Conservation (phyloP, 2,329 filamentous ascomycete species). For the Pseudogymnoascus sp. region DNA sequence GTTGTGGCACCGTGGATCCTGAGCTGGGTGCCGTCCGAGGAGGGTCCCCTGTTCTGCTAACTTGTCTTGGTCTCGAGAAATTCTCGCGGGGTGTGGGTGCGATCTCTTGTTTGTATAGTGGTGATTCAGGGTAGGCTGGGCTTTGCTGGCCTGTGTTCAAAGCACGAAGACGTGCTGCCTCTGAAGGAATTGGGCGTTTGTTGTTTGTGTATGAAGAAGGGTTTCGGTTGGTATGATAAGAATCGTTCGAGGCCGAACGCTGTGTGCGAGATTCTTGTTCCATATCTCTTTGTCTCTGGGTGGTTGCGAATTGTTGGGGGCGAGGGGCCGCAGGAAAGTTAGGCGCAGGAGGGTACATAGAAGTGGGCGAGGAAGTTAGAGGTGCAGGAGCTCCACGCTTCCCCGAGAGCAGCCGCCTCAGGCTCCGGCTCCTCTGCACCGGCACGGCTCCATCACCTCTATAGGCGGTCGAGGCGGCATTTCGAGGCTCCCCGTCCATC, state of each 20-base stretch:
- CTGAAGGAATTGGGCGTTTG: conserved; percentile 18
- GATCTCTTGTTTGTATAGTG: conserved; percentile 17
- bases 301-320: not conserved
- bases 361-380: not conserved
- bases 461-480: conserved; percentile 5
- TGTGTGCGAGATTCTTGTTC: not conserved
- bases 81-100: conserved; percentile 18
- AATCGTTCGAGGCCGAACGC: conserved; percentile 1
- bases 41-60: conserved; percentile 22
- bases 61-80: conserved; percentile 24
- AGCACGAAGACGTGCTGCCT: conserved; percentile 26
- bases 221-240: not conserved
- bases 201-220: not conserved
- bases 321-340: not conserved
- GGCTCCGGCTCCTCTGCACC: conserved; percentile 1
- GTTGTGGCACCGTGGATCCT: conserved; percentile 18
- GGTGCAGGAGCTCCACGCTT: not conserved
- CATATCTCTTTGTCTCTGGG: conserved; percentile 4
- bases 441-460: conserved; percentile 1
- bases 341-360: not conserved
- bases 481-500: conserved; percentile 5
- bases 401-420: not conserved
- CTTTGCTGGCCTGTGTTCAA: conserved; percentile 24
- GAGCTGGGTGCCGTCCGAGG: conserved; percentile 19
- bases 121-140: conserved; percentile 20